phyloP scores from a whole-genome alignment of 129 eudicot genomes.

The Solidago caesia region DNA sequence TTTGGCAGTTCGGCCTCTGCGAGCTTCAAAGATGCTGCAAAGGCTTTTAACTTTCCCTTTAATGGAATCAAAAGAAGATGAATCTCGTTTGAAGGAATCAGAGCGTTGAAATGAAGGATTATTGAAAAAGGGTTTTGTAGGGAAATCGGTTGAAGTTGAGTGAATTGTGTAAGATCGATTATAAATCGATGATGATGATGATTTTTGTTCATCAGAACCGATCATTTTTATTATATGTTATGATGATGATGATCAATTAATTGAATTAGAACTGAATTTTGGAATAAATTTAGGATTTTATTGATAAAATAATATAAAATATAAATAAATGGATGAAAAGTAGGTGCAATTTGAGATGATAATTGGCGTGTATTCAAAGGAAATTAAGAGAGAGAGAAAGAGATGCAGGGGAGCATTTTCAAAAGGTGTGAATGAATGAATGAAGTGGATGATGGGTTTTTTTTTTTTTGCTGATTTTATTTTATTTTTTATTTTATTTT shows the following conservation, averaged over 20 bases:
- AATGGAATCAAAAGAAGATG: slow-evolving; percentile 46
- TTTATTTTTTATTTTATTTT: too few relatives aligned
- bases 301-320: too few relatives aligned
- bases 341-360: slow-evolving; percentile 13
- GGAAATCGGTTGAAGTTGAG: slow-evolving; percentile 32
- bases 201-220: slow-evolving; percentile 31
- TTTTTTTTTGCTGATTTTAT: too few relatives aligned
- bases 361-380: slow-evolving; percentile 41
- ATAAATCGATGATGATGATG: slow-evolving; percentile 30
- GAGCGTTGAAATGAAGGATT: slow-evolving; percentile 45
- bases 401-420: slow-evolving; percentile 26
- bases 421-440: slow-evolving; percentile 1
- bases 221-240: slow-evolving; percentile 22
- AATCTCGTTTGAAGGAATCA: slow-evolving; percentile 50
- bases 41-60: slow-evolving; percentile 67
- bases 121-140: slow-evolving; percentile 41
- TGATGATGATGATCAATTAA: background rate
- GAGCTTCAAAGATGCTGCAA: slow-evolving; percentile 66
- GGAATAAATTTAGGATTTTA: slow-evolving; percentile 7
- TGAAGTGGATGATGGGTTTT: slow-evolving; percentile 6
- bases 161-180: slow-evolving; percentile 65
- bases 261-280: background rate
- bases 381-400: background rate
- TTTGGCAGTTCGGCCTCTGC: slow-evolving; percentile 17
- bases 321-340: background rate